These are phyloP conservation scores for Dichotomocladium elegans DNA, from an alignment of 371 early-diverging fungal species.

Conservation along the genomic window DNA sequence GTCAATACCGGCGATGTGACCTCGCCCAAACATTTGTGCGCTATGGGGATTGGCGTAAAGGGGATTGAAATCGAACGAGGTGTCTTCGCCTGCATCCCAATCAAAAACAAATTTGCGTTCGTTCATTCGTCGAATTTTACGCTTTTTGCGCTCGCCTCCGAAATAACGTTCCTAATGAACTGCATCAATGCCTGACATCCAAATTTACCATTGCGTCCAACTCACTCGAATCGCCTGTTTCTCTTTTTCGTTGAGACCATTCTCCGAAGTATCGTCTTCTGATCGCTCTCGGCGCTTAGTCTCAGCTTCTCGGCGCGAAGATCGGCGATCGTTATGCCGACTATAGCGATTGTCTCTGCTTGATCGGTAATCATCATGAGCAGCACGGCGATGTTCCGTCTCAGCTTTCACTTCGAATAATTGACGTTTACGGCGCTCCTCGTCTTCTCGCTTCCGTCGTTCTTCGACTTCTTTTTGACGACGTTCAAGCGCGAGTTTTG, in stretches of 20 bases:
- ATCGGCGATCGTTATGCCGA: constrained; percentile 12
- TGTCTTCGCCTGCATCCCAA: constrained; percentile 95
- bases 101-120: constrained; percentile 95
- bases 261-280: constrained; percentile 12
- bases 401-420: constrained; percentile 58
- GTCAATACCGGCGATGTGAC: constrained; percentile 89
- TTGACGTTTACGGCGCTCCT: constrained; percentile 57
- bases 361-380: constrained; percentile 24
- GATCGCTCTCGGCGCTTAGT: constrained; percentile 13
- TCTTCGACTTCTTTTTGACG: constrained; percentile 83
- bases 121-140: constrained; percentile 79
- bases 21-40: constrained; percentile 88
- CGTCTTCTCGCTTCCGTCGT: constrained; percentile 54
- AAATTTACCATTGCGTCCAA: not conserved
- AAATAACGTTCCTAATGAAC: constrained; percentile 76
- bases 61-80: constrained; percentile 88
- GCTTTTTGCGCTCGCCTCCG: constrained; percentile 75
- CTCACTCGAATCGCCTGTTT: constrained; percentile 46
- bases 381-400: constrained; percentile 32
- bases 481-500: constrained; percentile 77
- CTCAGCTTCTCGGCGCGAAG: constrained; percentile 15
- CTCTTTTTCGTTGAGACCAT: constrained; percentile 38
- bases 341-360: constrained; percentile 18
- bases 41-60: constrained; percentile 80
- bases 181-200: not conserved